Percentiles rank a stretch among this genome's conserved stretches.
Evolutionary conservation across 2,329 filamentous ascomycete genomes (phyloP).

Genomic region (Botrytis pseudocinerea): DNA sequence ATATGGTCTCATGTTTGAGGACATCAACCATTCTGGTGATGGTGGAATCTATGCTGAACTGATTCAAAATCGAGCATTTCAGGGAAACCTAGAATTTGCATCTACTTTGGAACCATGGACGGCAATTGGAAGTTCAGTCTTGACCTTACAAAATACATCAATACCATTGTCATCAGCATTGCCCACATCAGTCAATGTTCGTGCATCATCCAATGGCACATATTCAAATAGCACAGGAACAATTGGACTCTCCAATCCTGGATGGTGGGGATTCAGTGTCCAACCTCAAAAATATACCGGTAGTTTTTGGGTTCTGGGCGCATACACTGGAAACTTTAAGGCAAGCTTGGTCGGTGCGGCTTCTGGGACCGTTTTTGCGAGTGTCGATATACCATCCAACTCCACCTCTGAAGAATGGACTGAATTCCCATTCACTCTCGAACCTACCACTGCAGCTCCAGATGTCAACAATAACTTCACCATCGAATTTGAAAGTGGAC

Average conservation of each 20-base stretch:
- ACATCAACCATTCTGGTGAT: slow-evolving; percentile 40
- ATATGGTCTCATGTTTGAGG: slow-evolving; percentile 41
- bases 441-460: slow-evolving; percentile 27
- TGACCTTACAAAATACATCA: slow-evolving; percentile 41
- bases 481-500: slow-evolving; percentile 50
- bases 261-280: slow-evolving; percentile 56
- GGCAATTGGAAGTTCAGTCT: slow-evolving; percentile 29
- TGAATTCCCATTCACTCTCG: slow-evolving; percentile 20
- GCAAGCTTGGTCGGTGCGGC: slow-evolving; percentile 28
- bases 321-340: slow-evolving; percentile 23
- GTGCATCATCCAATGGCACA: background rate
- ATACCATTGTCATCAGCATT: slow-evolving; percentile 35
- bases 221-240: slow-evolving; percentile 30
- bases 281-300: slow-evolving; percentile 36
- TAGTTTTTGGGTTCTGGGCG: slow-evolving; percentile 34
- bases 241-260: slow-evolving; percentile 53
- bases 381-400: slow-evolving; percentile 27
- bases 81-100: slow-evolving; percentile 49
- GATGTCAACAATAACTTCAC: slow-evolving; percentile 55
- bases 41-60: slow-evolving; percentile 61
- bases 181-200: slow-evolving; percentile 35
- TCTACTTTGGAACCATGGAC: slow-evolving; percentile 47
- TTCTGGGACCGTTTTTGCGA: slow-evolving; percentile 30
- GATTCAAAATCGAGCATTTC: slow-evolving; percentile 70
- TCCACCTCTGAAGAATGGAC: slow-evolving; percentile 30